Conservation (phyloP, 2,329 filamentous ascomycete species). For the Hymenoscyphus salicellus region DNA sequence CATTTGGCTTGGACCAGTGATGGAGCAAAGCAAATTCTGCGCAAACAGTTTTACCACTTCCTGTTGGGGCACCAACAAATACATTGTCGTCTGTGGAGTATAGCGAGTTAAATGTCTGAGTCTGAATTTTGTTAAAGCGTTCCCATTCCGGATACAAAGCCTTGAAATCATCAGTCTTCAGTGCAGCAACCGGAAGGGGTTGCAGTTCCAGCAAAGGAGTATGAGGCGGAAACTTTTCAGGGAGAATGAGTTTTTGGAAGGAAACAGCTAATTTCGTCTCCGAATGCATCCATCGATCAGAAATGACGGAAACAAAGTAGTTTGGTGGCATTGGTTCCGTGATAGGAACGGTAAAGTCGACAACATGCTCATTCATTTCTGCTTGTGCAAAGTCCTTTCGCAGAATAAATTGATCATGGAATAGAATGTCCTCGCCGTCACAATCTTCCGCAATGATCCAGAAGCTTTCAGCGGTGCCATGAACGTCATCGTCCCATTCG, state of each 20-base stretch:
- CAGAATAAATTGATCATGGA: constrained; percentile 89
- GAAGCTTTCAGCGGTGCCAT: constrained; percentile 86
- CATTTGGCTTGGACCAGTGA: constrained; percentile 73
- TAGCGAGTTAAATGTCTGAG: constrained; percentile 91
- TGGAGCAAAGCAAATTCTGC: constrained; percentile 89
- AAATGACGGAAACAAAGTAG: constrained; percentile 94
- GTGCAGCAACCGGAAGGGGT: constrained; percentile 79
- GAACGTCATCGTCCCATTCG: constrained; percentile 86
- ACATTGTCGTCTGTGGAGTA: constrained; percentile 92
- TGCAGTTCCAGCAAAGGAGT: constrained; percentile 91
- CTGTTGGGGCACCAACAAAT: constrained; percentile 86
- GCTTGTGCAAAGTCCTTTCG: constrained; percentile 82
- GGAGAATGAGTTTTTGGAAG: constrained; percentile 90
- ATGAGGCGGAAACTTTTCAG: constrained; percentile 92
- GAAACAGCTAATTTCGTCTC: constrained; percentile 91
- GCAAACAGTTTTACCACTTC: constrained; percentile 94
- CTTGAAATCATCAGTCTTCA: constrained; percentile 82
- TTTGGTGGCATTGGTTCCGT: constrained; percentile 98
- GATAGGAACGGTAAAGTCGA: constrained; percentile 95
- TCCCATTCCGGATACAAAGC: constrained; percentile 79
- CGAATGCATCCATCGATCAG: constrained; percentile 97
- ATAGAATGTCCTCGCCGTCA: constrained; percentile 92
- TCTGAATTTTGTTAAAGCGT: constrained; percentile 96
- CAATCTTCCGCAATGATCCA: constrained; percentile 98
- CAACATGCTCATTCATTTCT: constrained; percentile 87